Evolutionary conservation across 2,329 filamentous ascomycete genomes (phyloP).

Genomic region (Zopfia rhizophila): DNA sequence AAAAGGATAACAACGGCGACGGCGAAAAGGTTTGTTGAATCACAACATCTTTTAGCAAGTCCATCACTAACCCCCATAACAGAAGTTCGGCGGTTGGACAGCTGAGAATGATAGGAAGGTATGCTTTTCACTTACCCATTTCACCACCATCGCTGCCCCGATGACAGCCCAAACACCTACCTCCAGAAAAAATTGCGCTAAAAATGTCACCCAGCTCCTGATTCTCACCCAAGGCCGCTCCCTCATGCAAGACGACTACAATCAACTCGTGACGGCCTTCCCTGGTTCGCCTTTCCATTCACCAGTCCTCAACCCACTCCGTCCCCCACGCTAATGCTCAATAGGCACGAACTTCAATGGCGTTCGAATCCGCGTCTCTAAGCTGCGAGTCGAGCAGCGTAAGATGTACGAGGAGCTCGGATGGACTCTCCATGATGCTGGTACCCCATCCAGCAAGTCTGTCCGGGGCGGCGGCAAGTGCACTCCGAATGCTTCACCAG

Average conservation of each 20-base stretch:
- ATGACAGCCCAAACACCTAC: too few species aligned
- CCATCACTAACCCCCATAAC: too few species aligned
- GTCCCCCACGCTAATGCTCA: not conserved
- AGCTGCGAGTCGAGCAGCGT: constrained; percentile 19
- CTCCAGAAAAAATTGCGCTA: too few species aligned
- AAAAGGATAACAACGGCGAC: too few species aligned
- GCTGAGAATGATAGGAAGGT: too few species aligned
- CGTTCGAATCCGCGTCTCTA: constrained; percentile 30
- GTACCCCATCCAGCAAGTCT: too few species aligned
- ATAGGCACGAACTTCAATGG: constrained; percentile 13
- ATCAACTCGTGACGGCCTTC: constrained; percentile 24
- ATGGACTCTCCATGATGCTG: constrained; percentile 23
- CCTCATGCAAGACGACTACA: constrained; percentile 26
- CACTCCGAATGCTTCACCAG: constrained; percentile 5
- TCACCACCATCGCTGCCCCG: too few species aligned
- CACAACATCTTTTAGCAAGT: too few species aligned
- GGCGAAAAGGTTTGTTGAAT: too few species aligned
- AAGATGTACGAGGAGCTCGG: constrained; percentile 26
- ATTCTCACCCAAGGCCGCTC: constrained; percentile 29
- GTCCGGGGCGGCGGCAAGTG: too few species aligned
- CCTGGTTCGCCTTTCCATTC: constrained; percentile 18
- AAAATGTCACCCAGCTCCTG: constrained; percentile 26
- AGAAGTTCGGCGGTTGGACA: too few species aligned
- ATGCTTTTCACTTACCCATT: too few species aligned
- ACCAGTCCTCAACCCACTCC: not conserved